Conservation (phyloP, 2,329 filamentous ascomycete species). For the Fusarium metavorans region DNA sequence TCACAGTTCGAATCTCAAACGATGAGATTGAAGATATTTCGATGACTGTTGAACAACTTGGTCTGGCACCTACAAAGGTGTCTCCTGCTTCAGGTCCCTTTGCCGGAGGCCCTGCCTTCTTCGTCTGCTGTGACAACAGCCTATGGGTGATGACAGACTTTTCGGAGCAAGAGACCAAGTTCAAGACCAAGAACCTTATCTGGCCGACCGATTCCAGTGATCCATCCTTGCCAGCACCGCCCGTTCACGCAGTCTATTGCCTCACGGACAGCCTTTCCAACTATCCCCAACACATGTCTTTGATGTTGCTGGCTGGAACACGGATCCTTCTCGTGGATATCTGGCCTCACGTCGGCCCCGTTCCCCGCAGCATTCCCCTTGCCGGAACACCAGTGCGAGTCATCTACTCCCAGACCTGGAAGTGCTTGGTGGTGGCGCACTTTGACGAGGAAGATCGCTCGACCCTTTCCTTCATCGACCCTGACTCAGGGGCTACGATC, state of each 20-base stretch:
- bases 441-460: conserved; percentile 54
- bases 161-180: conserved; percentile 45
- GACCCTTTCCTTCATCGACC: conserved; percentile 68
- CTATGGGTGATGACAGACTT: conserved; percentile 58
- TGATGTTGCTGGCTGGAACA: conserved; percentile 64
- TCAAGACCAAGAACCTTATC: conserved; percentile 58
- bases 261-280: conserved; percentile 56
- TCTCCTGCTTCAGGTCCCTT: conserved; percentile 45
- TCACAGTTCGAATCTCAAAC: conserved; percentile 52
- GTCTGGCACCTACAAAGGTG: conserved; percentile 52
- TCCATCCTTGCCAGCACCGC: conserved; percentile 58
- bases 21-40: conserved; percentile 37
- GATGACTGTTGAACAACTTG: conserved; percentile 50
- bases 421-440: conserved; percentile 67
- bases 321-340: conserved; percentile 67
- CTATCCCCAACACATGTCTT: conserved; percentile 52
- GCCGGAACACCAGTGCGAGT: conserved; percentile 63
- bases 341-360: conserved; percentile 56
- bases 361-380: conserved; percentile 63
- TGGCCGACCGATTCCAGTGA: conserved; percentile 66
- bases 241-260: conserved; percentile 61
- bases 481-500: conserved; percentile 64
- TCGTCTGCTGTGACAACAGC: conserved; percentile 63
- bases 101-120: conserved; percentile 46
- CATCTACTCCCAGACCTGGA: conserved; percentile 65